Base-by-base conservation (phyloP, 345 rosid species). In the Ricinus communis region DNA sequence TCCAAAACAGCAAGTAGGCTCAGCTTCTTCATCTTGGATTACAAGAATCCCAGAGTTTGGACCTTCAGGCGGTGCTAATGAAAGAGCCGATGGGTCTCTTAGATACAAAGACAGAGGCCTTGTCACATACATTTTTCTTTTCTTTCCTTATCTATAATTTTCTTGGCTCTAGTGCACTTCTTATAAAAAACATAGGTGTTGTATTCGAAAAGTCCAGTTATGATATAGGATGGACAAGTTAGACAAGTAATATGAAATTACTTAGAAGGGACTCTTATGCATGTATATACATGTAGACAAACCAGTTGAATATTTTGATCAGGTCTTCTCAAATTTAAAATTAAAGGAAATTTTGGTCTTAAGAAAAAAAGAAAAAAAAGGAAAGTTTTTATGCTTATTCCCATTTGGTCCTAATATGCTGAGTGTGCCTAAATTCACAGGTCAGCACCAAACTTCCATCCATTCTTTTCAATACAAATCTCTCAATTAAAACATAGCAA, bases 11-110 rank as follows among this genome's bases (percentile, higher is more conserved):
- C 82, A 79, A 14, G 71, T 76, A 8, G 84, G 77, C 56, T 79
- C 81, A 8, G 88, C 81, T 74, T 85, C 89, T 74, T 90, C 88
- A 9, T 90, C 92, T 70, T 71, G 82, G 58, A 90, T 83, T n/a
- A 86, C 87, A 55, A 90, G 40, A 30, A 83, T 70, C 3, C 93
- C 96, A 1, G 87, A 85, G 69, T 81, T 84, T 14, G 90, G 87
- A 69, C 87, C 95, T 50, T 82, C 86, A 2, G 88, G 71, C 16
- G 87, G 84, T 36, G 81, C 60, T 30, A 56, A 59, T 1, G 85
- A 77, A 0, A 83, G 76, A 47, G 78, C 79, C 11, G 80, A 36
- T 47, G 73, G 80, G 18, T 77, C 61, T 64, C 50, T 62, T 62
- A 25, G 54, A 47, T 54, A 77, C 54, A 47, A 5, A 0, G 80